Evolutionary conservation across 2,329 filamentous ascomycete genomes (phyloP), one percentile per base, ranked within the genome.

Genomic region (Pseudofabraea citricarpa): DNA sequence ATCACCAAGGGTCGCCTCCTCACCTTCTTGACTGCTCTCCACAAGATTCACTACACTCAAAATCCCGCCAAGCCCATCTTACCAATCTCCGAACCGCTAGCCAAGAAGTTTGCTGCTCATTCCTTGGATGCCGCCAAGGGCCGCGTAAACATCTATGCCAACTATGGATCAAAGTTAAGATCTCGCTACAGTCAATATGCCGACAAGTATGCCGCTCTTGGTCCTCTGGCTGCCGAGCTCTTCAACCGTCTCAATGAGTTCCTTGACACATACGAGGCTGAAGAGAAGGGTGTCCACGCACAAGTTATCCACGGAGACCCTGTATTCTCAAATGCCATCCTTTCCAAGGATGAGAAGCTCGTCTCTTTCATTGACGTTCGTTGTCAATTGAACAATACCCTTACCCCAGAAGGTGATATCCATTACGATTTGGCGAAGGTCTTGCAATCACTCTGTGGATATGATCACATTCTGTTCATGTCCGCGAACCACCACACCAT

Each of bases 381-480:
- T 24, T 58, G 58, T 44, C 57, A 58, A 43, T 52, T 56, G n/a
- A 53, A 54, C 16, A 50, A 52, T 29, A 52, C 46, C 2, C 44
- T 61, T 3, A 61, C 59, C 6, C 43, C 52, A 3, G 56, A 57
- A 36, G 59, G 58, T 22, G 58, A 61, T 42, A 52, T 60, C 32
- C 46, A 59, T 45, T 60, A 61, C 49, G 59, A 61, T 40, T 52
- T 61, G 3, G 57, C 51, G 43, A 61, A 61, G 50, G 57, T 61
- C 3, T 46, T 61, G 15, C 58, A 61, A 46, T 56, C 51, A 5
- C 55, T 61, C 8, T 56, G 54, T 35, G 59, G 59, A 13, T 60
- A 61, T 43, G 59, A 60, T 39, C 56, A 62, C 50, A 44, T 60
- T 42, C 47, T 61, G 12, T 56, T 60, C 35, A 46, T 56, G 45